phyloP scores from a whole-genome alignment of 1,284 basidiomycete species.

The Fomitopsis pinicola region DNA sequence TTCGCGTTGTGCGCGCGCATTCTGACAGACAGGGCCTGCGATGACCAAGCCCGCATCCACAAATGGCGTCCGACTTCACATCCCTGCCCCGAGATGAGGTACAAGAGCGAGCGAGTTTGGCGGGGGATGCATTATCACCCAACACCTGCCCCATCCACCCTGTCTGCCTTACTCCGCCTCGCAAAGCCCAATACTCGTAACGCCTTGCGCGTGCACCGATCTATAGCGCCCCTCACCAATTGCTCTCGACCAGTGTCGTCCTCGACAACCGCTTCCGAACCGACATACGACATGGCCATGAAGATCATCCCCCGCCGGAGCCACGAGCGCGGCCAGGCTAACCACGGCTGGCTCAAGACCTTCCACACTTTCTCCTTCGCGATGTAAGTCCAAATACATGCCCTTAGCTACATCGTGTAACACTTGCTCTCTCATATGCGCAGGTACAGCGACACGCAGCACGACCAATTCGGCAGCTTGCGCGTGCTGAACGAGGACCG shows the following conservation, averaged over 20 bases:
- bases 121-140: not conserved
- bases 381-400: constrained; percentile 36
- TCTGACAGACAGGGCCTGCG: not conserved
- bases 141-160: not conserved
- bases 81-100: not conserved
- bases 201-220: constrained; percentile 2
- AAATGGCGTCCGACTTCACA: constrained; percentile 1
- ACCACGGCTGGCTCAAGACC: constrained; percentile 90
- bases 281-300: constrained; percentile 19
- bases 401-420: not conserved
- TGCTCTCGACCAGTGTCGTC: not conserved
- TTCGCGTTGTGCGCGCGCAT: not conserved
- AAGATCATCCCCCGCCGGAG: constrained; percentile 55
- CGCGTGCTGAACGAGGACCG: constrained; percentile 90
- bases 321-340: constrained; percentile 70
- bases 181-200: not conserved
- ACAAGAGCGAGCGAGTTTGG: constrained; percentile 7
- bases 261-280: not conserved
- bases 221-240: not conserved
- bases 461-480: constrained; percentile 58
- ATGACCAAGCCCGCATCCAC: constrained; percentile 1
- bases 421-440: not conserved
- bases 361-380: constrained; percentile 89
- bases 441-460: constrained; percentile 60
- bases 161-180: constrained; percentile 10